A percentile compares a stretch with the other conserved stretches of the same genome.
Evolutionary conservation across 176 grass and related monocot genomes (phyloP).

Genomic region (Chloris gayana): DNA sequence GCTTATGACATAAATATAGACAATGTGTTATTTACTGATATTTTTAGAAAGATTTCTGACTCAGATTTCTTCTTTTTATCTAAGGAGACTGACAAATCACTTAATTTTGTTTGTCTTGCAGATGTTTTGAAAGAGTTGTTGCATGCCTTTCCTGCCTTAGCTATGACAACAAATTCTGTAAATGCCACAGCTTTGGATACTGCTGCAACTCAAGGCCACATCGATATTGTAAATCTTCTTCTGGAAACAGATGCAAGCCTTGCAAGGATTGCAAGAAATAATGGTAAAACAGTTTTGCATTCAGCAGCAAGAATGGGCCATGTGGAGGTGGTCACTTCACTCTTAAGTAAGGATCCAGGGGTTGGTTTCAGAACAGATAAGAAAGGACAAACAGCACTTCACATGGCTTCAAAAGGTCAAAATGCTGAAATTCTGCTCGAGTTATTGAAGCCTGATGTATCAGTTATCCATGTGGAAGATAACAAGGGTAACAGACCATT

Average conservation of each 20-base stretch:
- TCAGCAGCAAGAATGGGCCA: constrained; percentile 97
- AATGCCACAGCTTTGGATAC: constrained; percentile 96
- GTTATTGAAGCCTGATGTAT: constrained; percentile 73
- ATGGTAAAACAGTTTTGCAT: constrained; percentile 89
- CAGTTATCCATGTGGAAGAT: constrained; percentile 79
- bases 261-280: constrained; percentile 83
- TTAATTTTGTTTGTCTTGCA: constrained; percentile 43
- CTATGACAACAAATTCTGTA: constrained; percentile 90
- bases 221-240: constrained; percentile 85
- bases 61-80: background rate
- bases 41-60: background rate
- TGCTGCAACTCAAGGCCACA: constrained; percentile 83
- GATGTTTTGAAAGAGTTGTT: constrained; percentile 84
- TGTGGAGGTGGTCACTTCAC: constrained; percentile 73
- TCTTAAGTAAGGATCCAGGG: constrained; percentile 83
- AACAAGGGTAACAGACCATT: constrained; percentile 84
- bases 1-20: background rate
- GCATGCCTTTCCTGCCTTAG: constrained; percentile 71
- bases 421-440: constrained; percentile 78
- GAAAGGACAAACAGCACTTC: constrained; percentile 91
- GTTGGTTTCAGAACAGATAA: constrained; percentile 90
- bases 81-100: constrained; percentile 1
- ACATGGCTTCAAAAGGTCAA: constrained; percentile 96
- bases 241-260: constrained; percentile 88
- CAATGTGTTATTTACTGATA: constrained; percentile 9